Evolutionary conservation across 129 eudicot genomes (phyloP).

Genomic region (Arctium minus): DNA sequence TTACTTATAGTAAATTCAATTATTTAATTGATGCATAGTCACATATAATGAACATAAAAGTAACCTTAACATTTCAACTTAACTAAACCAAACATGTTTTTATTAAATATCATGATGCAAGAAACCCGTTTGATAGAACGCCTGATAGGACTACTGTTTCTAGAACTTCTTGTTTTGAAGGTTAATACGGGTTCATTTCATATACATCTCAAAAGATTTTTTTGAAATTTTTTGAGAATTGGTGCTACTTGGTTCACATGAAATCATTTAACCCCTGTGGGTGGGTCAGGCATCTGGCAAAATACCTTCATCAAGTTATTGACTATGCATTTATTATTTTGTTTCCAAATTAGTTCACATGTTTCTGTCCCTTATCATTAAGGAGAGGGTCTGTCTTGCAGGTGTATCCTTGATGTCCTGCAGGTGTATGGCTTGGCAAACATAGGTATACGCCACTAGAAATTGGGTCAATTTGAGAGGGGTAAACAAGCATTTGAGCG

Average conservation of each 20-base stretch:
- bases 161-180: constrained; percentile 10
- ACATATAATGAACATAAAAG: too few species aligned
- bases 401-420: too few species aligned
- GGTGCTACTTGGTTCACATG: constrained; percentile 4
- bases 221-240: too few species aligned
- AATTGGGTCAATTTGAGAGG: too few species aligned
- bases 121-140: constrained; percentile 22
- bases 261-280: constrained; percentile 18
- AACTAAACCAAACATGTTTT: too few species aligned
- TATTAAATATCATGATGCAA: background rate
- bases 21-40: too few species aligned
- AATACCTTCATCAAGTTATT: background rate
- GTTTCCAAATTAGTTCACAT: constrained; percentile 20
- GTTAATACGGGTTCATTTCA: constrained; percentile 5
- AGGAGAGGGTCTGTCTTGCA: background rate
- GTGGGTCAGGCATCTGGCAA: constrained; percentile 10
- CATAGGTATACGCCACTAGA: too few species aligned
- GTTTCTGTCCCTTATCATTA: constrained; percentile 14
- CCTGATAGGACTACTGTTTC: background rate
- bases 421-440: too few species aligned
- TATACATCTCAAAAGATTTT: background rate
- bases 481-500: too few species aligned
- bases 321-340: background rate
- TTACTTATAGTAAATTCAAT: too few species aligned
- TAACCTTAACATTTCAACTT: too few species aligned